These are phyloP conservation scores for Candida easanensis DNA, from an alignment of 805 yeast species.

Conservation along the genomic window DNA sequence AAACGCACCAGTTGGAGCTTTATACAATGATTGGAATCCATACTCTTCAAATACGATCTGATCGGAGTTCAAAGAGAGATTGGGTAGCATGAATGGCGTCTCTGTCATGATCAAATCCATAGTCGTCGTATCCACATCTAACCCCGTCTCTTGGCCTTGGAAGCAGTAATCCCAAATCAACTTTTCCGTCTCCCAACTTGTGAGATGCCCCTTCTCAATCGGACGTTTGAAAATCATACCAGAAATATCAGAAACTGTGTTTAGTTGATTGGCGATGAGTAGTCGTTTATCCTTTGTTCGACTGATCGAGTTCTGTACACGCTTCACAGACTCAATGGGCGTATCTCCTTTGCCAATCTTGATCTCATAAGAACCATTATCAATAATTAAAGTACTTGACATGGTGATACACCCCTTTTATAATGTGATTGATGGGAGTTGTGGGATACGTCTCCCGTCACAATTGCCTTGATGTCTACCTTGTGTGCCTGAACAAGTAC, in stretches of 20 bases:
- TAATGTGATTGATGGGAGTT: too few species aligned
- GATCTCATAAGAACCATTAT: conserved; percentile 85
- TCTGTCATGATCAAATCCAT: conserved; percentile 72
- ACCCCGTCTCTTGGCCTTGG: conserved; percentile 33
- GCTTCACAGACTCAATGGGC: conserved; percentile 38
- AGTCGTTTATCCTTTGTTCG: conserved; percentile 73
- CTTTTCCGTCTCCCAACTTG: conserved; percentile 88
- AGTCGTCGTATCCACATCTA: conserved; percentile 45
- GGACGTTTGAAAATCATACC: conserved; percentile 78
- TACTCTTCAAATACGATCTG: conserved; percentile 94
- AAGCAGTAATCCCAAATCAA: conserved; percentile 81
- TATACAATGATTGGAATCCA: conserved; percentile 67
- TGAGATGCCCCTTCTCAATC: conserved; percentile 81
- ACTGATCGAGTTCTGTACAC: conserved; percentile 66
- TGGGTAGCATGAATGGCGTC: conserved; percentile 77
- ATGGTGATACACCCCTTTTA: too few species aligned
- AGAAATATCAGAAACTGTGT: conserved; percentile 66
- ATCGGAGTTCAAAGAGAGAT: conserved; percentile 78
- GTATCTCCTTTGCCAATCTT: conserved; percentile 54
- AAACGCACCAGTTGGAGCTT: conserved; percentile 60
- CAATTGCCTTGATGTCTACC: too few species aligned
- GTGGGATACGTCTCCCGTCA: background rate
- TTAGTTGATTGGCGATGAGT: conserved; percentile 69
- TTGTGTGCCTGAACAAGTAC: too few species aligned
- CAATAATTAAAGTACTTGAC: conserved; percentile 53